Evolutionary conservation across 2,329 filamentous ascomycete species (phyloP).

Genomic region (Elsinoe australis): DNA sequence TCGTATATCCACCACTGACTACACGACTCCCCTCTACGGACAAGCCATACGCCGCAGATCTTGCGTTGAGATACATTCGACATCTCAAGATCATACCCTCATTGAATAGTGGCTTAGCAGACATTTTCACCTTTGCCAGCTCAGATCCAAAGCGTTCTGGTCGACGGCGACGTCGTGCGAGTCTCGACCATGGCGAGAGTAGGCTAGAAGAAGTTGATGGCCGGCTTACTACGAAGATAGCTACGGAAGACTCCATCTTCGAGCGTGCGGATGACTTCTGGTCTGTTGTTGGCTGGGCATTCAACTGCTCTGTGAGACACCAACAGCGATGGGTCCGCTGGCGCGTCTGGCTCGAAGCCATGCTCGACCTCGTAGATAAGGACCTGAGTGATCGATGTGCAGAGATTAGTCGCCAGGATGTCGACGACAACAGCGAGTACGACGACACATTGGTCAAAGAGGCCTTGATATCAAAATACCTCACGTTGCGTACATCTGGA

Average conservation of each 20-base stretch:
- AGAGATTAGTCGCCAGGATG: constrained; percentile 18
- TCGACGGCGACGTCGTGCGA: constrained; percentile 23
- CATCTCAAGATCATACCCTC: constrained; percentile 62
- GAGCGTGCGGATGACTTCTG: constrained; percentile 77
- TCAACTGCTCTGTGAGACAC: constrained; percentile 74
- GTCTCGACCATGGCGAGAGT: constrained; percentile 35
- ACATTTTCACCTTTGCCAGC: constrained; percentile 9
- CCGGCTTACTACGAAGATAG: neutral
- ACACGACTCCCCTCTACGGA: constrained; percentile 59
- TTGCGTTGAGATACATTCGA: constrained; percentile 63
- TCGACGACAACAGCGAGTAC: constrained; percentile 20
- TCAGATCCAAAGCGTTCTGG: constrained; percentile 10
- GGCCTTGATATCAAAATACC: constrained; percentile 56
- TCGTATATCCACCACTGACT: constrained; percentile 73
- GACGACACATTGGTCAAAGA: constrained; percentile 35
- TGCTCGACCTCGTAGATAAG: constrained; percentile 67
- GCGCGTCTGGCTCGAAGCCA: constrained; percentile 70
- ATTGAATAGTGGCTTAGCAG: constrained; percentile 56
- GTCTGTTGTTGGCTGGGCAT: constrained; percentile 81
- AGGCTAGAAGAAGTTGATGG: constrained; percentile 18
- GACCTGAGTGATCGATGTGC: constrained; percentile 56
- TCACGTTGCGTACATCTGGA: constrained; percentile 35
- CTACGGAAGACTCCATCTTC: constrained; percentile 62
- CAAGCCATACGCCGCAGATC: constrained; percentile 54
- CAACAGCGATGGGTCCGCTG: constrained; percentile 72